Conservation (phyloP, 148 eudicot species). For the Oxyria digyna region DNA sequence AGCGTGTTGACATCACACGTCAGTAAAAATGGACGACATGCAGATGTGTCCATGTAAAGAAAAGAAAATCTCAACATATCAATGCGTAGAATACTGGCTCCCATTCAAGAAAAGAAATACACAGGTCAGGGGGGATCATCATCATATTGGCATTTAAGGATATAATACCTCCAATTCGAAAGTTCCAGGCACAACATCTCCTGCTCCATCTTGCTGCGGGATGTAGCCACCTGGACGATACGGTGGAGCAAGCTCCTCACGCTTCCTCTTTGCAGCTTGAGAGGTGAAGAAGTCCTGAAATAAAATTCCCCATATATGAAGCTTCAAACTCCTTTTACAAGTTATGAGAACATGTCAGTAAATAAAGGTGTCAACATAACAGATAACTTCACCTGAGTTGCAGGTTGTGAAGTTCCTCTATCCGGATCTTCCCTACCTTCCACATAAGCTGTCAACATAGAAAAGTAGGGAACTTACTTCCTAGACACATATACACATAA, state of each 20-base stretch:
- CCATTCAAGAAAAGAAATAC: background rate
- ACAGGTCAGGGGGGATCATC: background rate
- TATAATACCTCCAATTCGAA: conserved; percentile 43
- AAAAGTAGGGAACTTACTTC: background rate
- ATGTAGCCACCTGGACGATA: conserved; percentile 56
- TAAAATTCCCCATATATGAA: background rate
- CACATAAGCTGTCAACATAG: conserved; percentile 47
- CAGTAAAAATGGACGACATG: background rate
- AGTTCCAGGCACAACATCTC: conserved; percentile 28
- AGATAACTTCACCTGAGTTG: conserved; percentile 51
- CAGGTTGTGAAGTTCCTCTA: conserved; percentile 49
- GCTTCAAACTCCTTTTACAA: background rate
- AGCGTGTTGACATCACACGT: background rate
- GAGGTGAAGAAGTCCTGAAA: conserved; percentile 61
- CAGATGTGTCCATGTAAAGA: background rate
- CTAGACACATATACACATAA: background rate
- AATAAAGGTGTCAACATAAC: background rate
- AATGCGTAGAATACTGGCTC: background rate
- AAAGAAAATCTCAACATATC: too few relatives aligned
- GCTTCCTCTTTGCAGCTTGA: conserved; percentile 70
- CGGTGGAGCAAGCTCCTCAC: conserved; percentile 57
- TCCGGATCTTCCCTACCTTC: conserved; percentile 72
- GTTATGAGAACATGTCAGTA: background rate
- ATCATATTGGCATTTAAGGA: background rate
- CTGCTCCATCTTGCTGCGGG: conserved; percentile 91